Base-by-base conservation (phyloP, 1,284 basidiomycete genomes). In the Leccinum pachyderme region DNA sequence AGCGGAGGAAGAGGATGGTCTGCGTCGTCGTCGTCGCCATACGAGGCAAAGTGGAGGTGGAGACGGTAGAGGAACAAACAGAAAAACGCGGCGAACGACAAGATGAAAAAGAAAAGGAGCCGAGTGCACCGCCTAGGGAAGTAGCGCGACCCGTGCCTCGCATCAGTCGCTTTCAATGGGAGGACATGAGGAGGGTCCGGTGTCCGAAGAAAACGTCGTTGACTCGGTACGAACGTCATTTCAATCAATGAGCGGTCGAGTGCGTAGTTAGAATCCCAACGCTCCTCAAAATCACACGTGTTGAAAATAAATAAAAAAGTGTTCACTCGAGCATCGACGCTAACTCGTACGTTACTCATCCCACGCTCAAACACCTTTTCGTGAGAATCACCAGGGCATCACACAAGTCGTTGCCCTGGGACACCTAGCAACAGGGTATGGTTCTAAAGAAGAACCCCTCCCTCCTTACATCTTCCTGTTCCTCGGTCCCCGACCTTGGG, bases 1-100 rank as follows among this genome's bases (percentile, higher is more conserved):
- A 79, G 61, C 0, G 81, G 82, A 0, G 81, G 81, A 32, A 73
- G 35, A 12, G 58, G 24, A 50, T 64, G 57, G 0, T 58, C 12
- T 9, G 12, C 43, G 13, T 33, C 0, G 24, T 49, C 2, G 9
- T 54, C 55, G 33, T 62, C 56, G 31, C 11, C 44, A 47, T n/a
- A 11, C 29, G 24, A n/a, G 2, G 47, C 25, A 0, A 5, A 18
- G 41, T n/a, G 8, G 4, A 15, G 49, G 2, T 7, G 51, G 18
- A 6, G 49, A n/a, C 24, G 8, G 55, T 66, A 63, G 27, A 72
- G 43, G 56, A 59, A 65, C 15, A 71, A 22, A 12, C 37, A 41
- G 1, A 41, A 8, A 13, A 72, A 56, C 8, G 49, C 57, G 24
- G 24, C 59, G 9, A 24, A 53, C 4, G 51, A 43, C 7, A 64